Base-by-base conservation (phyloP, 108 stramenopile species). In the Craspedostauros australis region DNA sequence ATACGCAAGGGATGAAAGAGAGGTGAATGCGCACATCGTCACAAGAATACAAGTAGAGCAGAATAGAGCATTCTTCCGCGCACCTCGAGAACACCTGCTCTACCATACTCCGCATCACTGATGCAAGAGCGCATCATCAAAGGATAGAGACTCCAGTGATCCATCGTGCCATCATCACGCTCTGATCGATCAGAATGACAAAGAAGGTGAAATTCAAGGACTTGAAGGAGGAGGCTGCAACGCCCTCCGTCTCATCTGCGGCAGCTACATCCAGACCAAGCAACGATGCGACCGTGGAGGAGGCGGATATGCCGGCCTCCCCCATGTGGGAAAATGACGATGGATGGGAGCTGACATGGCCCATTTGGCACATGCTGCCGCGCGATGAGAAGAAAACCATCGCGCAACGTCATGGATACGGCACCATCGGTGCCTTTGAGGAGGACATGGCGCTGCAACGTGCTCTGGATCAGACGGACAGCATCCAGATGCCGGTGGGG, bases 141-240 rank as follows among this genome's bases (percentile, higher is more conserved):
- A n/a, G n/a, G n/a, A n/a, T n/a, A n/a, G n/a, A n/a, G n/a, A n/a
- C n/a, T n/a, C n/a, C n/a, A n/a, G n/a, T n/a, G n/a, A n/a, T n/a
- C n/a, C n/a, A n/a, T n/a, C n/a, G n/a, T n/a, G n/a, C n/a, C n/a
- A n/a, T n/a, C n/a, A n/a, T n/a, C n/a, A n/a, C n/a, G n/a, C n/a
- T n/a, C n/a, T n/a, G n/a, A n/a, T n/a, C n/a, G n/a, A n/a, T n/a
- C n/a, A n/a, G n/a, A n/a, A n/a, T n/a, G n/a, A n/a, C n/a, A n/a
- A n/a, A n/a, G n/a, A n/a, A n/a, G n/a, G n/a, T n/a, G n/a, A n/a
- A n/a, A n/a, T n/a, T n/a, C n/a, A n/a, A n/a, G 87, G 91, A 16
- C 83, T 93, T 19, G 91, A 85, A 5, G 91, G 91, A 27, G 91
- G 91, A 3, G 91, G 91, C n/a, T 72, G 80, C 41, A 83, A 79